Percentiles rank a stretch among this genome's conserved stretches.
Conservation (phyloP, 1,139 yeast species). For the Candida sojae region DNA sequence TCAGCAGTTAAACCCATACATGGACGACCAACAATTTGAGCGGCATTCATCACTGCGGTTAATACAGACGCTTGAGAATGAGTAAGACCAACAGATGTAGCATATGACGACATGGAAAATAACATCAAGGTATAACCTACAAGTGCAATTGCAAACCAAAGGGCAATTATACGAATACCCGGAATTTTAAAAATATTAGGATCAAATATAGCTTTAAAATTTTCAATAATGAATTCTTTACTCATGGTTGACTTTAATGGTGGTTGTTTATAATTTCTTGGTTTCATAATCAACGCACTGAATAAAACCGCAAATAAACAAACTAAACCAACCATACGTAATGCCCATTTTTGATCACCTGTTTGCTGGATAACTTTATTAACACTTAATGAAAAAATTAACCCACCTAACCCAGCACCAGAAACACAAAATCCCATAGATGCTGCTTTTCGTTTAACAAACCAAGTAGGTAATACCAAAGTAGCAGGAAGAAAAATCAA, state of each 20-base stretch:
- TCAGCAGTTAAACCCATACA: slow-evolving; percentile 60
- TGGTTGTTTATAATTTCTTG: slow-evolving; percentile 39
- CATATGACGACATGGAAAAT: slow-evolving; percentile 63
- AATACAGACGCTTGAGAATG: slow-evolving; percentile 57
- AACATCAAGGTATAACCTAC: slow-evolving; percentile 62
- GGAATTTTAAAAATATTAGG: slow-evolving; percentile 29
- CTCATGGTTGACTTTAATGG: slow-evolving; percentile 24
- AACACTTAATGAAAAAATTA: slow-evolving; percentile 51
- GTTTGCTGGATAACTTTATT: slow-evolving; percentile 48
- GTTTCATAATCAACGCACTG: slow-evolving; percentile 41
- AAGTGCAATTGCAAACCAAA: slow-evolving; percentile 59
- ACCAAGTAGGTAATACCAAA: slow-evolving; percentile 64
- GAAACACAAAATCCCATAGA: slow-evolving; percentile 62
- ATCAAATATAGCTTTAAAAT: slow-evolving; percentile 28
- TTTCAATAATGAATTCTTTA: slow-evolving; percentile 20
- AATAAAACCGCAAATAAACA: slow-evolving; percentile 42
- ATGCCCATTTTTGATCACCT: slow-evolving; percentile 67
- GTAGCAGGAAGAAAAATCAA: slow-evolving; percentile 62
- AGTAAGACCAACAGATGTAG: slow-evolving; percentile 58
- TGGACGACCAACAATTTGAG: slow-evolving; percentile 70
- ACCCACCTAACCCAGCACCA: slow-evolving; percentile 72
- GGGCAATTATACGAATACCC: slow-evolving; percentile 44
- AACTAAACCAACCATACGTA: slow-evolving; percentile 58
- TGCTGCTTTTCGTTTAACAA: slow-evolving; percentile 53
- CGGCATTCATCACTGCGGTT: slow-evolving; percentile 63